These are phyloP conservation scores for Backusella australiensis DNA, from an alignment of 192 early-diverging fungal species.

Conservation along the genomic window DNA sequence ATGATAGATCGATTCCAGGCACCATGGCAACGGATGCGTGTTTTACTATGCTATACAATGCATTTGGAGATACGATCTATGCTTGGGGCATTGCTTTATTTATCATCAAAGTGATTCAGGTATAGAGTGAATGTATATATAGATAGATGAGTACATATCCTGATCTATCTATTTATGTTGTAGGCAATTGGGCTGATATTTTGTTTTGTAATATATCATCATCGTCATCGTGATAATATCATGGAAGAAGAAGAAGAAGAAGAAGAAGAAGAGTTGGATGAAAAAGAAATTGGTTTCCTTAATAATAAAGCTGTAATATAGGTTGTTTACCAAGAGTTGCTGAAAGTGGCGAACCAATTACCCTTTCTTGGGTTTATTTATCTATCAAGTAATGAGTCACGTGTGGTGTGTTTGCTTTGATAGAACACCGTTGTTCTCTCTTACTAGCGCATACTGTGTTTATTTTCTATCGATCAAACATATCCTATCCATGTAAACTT, in stretches of 20 bases:
- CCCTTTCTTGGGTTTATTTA: no score
- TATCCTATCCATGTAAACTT: no score
- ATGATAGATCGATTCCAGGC: constrained; percentile 1
- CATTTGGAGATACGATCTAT: background rate
- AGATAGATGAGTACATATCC: background rate
- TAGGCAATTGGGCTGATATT: constrained; percentile 7
- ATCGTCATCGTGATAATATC: background rate
- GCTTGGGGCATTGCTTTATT: constrained; percentile 8
- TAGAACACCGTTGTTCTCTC: no score
- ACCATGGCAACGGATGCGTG: background rate
- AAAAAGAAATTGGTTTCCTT: background rate
- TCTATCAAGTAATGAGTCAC: no score
- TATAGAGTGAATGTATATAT: background rate
- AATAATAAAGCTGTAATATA: background rate
- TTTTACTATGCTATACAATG: background rate
- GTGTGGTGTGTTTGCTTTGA: no score
- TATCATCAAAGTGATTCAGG: constrained; percentile 11
- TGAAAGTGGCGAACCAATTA: no score
- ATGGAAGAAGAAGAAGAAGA: background rate
- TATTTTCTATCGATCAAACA: no score
- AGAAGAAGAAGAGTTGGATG: background rate
- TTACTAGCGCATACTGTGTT: no score
- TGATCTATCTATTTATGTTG: background rate
- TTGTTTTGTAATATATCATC: background rate
- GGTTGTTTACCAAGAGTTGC: no score